Evolutionary conservation across 176 grass and related monocot genomes (phyloP), one percentile per base, ranked within the genome.

Genomic region (Alopecurus myosuroides): DNA sequence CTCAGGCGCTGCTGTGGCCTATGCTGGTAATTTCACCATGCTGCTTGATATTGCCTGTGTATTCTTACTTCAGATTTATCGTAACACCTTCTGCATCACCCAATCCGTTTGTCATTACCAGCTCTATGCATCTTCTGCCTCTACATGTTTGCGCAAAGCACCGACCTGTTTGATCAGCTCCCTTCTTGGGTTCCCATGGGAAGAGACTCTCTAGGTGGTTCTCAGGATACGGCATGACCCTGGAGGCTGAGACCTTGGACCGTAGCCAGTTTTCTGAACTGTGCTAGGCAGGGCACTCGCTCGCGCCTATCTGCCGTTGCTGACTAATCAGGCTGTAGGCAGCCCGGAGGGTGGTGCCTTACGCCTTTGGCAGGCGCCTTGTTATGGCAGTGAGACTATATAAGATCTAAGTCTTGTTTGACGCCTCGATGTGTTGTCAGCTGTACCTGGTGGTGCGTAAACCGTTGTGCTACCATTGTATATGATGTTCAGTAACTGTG

Each of bases 1-100:
- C 62, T 92, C 97, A 49, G 91, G 93, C n/a, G 97, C 89, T 76
- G 94, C 97, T 7, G 84, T 96, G 89, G 93, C 91, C 39, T 96
- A 96, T 80, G 83, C 89, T 82, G 97, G 97, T 99, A 96, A 95
- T 70, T 72, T 39, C 15, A 70, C 2, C 28, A 25, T 42, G 17
- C 15, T 84, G 18, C 53, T 77, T n/a, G 28, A 9, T 57, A 19
- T 79, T 70, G 7, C 52, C 8, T 56, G 1, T 44, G 15, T 42
- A 76, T 51, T 9, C 42, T 34, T 64, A 14, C 18, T 77, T 85
- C 37, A 37, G 6, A 78, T 63, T 84, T 66, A 1, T 9, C 52
- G 7, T 62, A 70, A 86, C 34, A 39, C 53, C 50, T 57, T 30
- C 33, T 78, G 33, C 25, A 63, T 46, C 18, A n/a, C 41, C 70